Percentiles rank a stretch among this genome's conserved stretches.
Evolutionary conservation across 768 basidiomycete genomes (phyloP).

Genomic region (Crassisporium funariophilum): DNA sequence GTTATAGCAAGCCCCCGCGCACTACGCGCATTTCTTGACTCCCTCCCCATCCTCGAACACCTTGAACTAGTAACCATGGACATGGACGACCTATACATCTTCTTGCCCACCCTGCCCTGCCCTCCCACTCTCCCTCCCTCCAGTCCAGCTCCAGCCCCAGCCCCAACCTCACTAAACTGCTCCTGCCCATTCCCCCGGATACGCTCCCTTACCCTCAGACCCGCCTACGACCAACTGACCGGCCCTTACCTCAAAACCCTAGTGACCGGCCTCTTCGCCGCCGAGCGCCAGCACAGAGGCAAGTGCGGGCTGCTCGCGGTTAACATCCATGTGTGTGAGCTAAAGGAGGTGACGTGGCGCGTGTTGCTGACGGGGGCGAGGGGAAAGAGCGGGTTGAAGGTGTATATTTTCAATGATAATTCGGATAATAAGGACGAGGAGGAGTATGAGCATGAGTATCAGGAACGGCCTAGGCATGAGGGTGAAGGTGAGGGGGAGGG

Average conservation of each 20-base stretch:
- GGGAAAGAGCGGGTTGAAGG: slow-evolving; percentile 18
- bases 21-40: slow-evolving; percentile 32
- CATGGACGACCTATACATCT: too few relatives aligned
- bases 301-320: slow-evolving; percentile 26
- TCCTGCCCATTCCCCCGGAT: slow-evolving; percentile 36
- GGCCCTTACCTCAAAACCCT: slow-evolving; percentile 28
- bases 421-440: slow-evolving; percentile 20
- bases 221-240: slow-evolving; percentile 24
- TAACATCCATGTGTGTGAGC: slow-evolving; percentile 35
- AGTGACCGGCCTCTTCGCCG: slow-evolving; percentile 25
- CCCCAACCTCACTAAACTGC: neutral
- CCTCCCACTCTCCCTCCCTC: slow-evolving; percentile 32
- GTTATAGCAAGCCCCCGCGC: slow-evolving; percentile 38
- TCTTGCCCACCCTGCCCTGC: too few relatives aligned
- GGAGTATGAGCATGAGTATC: too few relatives aligned
- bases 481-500: too few relatives aligned
- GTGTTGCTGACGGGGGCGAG: slow-evolving; percentile 7
- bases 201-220: slow-evolving; percentile 30
- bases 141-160: slow-evolving; percentile 2
- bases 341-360: slow-evolving; percentile 20
- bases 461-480: too few relatives aligned
- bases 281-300: slow-evolving; percentile 26
- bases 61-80: slow-evolving; percentile 39
- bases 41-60: slow-evolving; percentile 28
- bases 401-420: slow-evolving; percentile 27